These are phyloP conservation scores for Kodamaea kaohsiungensis DNA, from an alignment of 805 yeast genomes.

Conservation along the genomic window DNA sequence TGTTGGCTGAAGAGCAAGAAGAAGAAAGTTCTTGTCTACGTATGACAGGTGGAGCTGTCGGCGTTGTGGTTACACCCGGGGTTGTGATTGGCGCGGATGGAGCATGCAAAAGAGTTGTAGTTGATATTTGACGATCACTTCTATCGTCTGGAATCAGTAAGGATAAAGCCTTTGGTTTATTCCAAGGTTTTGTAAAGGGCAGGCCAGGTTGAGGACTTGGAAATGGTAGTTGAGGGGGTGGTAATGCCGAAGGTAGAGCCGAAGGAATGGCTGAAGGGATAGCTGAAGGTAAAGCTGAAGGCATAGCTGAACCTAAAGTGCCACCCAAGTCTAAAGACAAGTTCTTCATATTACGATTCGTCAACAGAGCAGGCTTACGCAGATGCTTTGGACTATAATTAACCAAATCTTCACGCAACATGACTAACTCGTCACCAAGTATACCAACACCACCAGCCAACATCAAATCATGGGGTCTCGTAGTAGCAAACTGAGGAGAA, in stretches of 20 bases:
- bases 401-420: neutral
- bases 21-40: neutral
- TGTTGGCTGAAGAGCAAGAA: neutral
- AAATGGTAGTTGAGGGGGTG: neutral
- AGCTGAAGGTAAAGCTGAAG: conserved; percentile 1
- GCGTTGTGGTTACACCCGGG: conserved; percentile 22
- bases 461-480: neutral
- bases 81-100: conserved; percentile 13
- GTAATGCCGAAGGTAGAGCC: conserved; percentile 3
- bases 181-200: neutral
- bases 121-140: neutral
- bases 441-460: neutral
- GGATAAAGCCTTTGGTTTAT: neutral
- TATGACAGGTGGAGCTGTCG: conserved; percentile 18
- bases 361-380: neutral
- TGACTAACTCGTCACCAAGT: neutral
- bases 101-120: neutral
- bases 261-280: neutral
- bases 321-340: conserved; percentile 32
- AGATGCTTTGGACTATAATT: neutral
- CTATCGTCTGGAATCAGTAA: conserved; percentile 1
- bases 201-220: neutral
- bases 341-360: conserved; percentile 36
- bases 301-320: neutral
- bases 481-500: conserved; percentile 1